Percentiles rank a stretch among this genome's conserved stretches.
Conservation (phyloP, 305 asterid species). For the Euphrasia arctica region DNA sequence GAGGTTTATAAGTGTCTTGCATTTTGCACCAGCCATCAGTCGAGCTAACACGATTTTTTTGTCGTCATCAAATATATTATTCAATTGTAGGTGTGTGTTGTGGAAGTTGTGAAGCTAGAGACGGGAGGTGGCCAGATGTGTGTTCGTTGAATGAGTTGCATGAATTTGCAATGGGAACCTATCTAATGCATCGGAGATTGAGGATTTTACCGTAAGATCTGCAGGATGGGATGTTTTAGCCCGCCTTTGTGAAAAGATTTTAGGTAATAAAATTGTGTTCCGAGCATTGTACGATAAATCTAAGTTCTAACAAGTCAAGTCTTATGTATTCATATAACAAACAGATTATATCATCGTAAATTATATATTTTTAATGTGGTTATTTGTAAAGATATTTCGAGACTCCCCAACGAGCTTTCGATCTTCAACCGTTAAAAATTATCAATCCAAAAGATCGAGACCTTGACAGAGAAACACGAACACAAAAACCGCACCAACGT, state of each 20-base stretch:
- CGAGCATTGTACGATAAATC: not conserved
- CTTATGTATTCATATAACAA: too few relatives aligned
- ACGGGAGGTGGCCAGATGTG: slow-evolving; percentile 98
- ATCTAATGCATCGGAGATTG: slow-evolving; percentile 65
- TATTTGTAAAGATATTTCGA: not conserved
- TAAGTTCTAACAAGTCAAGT: too few relatives aligned
- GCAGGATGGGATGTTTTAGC: slow-evolving; percentile 81
- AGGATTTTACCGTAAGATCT: slow-evolving; percentile 80
- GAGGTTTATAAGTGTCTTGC: not conserved
- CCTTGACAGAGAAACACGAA: not conserved
- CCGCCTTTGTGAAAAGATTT: slow-evolving; percentile 78
- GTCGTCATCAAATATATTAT: not conserved
- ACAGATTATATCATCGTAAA: too few relatives aligned
- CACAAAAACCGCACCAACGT: not conserved
- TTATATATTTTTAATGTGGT: not conserved
- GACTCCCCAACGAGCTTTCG: not conserved
- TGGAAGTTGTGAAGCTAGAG: slow-evolving; percentile 82
- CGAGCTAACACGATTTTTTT: not conserved
- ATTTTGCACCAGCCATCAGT: not conserved
- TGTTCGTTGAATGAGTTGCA: slow-evolving; percentile 92
- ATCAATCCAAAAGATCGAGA: too few relatives aligned
- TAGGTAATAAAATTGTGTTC: slow-evolving; percentile 39
- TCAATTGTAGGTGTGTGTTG: slow-evolving; percentile 78
- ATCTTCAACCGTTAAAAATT: too few relatives aligned
- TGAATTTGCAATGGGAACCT: slow-evolving; percentile 60